Conservation (phyloP, 306 rosid species). For the Ormosia emarginata region DNA sequence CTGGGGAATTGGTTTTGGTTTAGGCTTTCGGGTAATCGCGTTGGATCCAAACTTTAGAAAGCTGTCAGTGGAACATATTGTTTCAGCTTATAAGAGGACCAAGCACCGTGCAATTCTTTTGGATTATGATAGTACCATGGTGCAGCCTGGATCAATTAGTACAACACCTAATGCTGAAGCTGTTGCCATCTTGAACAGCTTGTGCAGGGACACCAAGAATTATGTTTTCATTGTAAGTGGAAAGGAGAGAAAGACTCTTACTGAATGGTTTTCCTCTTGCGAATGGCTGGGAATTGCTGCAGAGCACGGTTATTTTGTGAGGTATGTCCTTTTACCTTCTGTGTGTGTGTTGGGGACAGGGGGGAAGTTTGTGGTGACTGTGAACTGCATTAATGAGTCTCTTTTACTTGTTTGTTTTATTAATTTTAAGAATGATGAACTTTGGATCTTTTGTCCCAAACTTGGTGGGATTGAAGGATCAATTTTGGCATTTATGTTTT, state of each 20-base stretch:
- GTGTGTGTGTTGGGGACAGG: background rate
- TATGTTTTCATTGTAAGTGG: slow-evolving; percentile 85
- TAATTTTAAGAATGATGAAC: background rate
- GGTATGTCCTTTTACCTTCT: slow-evolving; percentile 41
- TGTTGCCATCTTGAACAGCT: slow-evolving; percentile 56
- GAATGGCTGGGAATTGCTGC: slow-evolving; percentile 80
- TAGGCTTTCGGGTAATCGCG: slow-evolving; percentile 84
- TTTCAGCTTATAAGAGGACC: slow-evolving; percentile 79
- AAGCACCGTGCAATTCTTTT: slow-evolving; percentile 72
- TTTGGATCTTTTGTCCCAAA: background rate
- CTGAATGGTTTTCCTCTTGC: slow-evolving; percentile 77
- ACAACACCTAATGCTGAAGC: slow-evolving; percentile 64
- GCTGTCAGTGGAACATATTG: slow-evolving; percentile 80
- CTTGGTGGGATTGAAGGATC: background rate
- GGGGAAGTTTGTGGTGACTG: background rate
- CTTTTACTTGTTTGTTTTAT: background rate
- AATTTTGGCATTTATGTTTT: background rate
- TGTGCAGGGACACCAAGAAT: slow-evolving; percentile 72
- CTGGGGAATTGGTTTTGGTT: slow-evolving; percentile 93
- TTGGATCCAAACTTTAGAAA: slow-evolving; percentile 85
- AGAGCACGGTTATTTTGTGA: slow-evolving; percentile 80
- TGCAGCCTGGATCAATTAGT: slow-evolving; percentile 61
- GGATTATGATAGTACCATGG: slow-evolving; percentile 82
- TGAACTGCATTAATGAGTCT: background rate
- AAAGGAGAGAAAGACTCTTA: slow-evolving; percentile 61